Conservation (phyloP, 176 grass and related monocot species). For the Oropetium thomaeum region DNA sequence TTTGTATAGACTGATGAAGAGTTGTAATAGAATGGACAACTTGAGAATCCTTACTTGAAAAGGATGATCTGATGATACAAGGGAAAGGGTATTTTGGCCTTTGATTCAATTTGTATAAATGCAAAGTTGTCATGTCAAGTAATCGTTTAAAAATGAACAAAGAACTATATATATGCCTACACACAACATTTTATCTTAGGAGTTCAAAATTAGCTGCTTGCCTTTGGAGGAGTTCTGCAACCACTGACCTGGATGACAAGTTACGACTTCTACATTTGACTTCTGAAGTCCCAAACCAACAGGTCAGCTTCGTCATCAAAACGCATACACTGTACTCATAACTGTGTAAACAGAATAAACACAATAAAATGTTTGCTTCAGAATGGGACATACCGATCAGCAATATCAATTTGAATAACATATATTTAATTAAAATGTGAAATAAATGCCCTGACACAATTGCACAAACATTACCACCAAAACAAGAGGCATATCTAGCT, state of each 20-base stretch:
- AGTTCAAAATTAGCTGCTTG: background rate
- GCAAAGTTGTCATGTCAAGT: background rate
- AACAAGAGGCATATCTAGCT: background rate
- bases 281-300: background rate
- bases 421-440: no score
- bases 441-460: no score
- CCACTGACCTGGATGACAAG: no score
- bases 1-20: conserved; percentile 54
- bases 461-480: background rate
- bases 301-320: background rate
- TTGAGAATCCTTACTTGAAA: conserved; percentile 20
- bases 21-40: conserved; percentile 36
- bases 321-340: background rate
- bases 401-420: no score
- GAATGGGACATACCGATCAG: no score
- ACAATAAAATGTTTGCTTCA: background rate
- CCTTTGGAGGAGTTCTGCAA: background rate
- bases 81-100: background rate
- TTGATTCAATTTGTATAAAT: background rate
- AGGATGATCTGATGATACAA: conserved; percentile 29
- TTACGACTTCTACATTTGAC: no score
- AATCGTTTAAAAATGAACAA: no score
- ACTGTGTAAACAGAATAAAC: background rate
- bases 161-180: background rate
- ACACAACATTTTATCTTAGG: background rate